Evolutionary conservation across 2,329 filamentous ascomycete genomes (phyloP).

Genomic region (Colletotrichum spinosum): DNA sequence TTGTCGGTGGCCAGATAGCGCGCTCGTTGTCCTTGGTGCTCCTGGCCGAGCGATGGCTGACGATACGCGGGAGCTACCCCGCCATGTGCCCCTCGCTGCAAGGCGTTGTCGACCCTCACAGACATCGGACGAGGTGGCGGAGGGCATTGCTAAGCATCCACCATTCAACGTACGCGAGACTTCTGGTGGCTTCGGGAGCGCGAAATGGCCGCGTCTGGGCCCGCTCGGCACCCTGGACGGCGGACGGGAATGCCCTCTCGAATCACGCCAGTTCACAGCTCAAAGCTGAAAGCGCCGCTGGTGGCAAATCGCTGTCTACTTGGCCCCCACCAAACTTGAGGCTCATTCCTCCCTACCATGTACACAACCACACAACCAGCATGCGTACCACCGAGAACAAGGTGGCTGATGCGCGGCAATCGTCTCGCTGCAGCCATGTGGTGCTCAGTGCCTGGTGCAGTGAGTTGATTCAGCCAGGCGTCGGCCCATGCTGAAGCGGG

Average conservation of each 20-base stretch:
- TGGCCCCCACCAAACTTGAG: constrained; percentile 19
- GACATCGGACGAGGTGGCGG: constrained; percentile 1
- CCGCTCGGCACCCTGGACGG: constrained; percentile 14
- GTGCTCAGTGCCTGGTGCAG: not conserved
- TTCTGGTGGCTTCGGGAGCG: constrained; percentile 28
- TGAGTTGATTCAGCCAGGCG: too few species aligned
- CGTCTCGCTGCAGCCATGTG: constrained; percentile 11
- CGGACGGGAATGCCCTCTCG: constrained; percentile 19
- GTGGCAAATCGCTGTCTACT: constrained; percentile 7
- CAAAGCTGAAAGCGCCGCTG: not conserved
- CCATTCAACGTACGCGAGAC: constrained; percentile 7
- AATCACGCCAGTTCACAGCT: constrained; percentile 11
- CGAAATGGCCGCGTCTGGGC: constrained; percentile 11
- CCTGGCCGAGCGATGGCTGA: too few species aligned
- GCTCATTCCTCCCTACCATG: constrained; percentile 6
- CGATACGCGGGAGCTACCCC: too few species aligned
- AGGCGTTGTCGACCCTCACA: not conserved
- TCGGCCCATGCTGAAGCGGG: not conserved
- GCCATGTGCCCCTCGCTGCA: not conserved
- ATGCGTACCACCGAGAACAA: too few species aligned
- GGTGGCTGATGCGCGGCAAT: too few species aligned
- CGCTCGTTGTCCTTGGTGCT: not conserved
- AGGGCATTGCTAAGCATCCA: not conserved
- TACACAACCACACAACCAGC: too few species aligned
- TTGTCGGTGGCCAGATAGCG: too few species aligned